Evolutionary conservation across 2,329 filamentous ascomycete species (phyloP), one percentile per base, ranked within the genome.

Genomic region (Tolypocladium pustulatum): DNA sequence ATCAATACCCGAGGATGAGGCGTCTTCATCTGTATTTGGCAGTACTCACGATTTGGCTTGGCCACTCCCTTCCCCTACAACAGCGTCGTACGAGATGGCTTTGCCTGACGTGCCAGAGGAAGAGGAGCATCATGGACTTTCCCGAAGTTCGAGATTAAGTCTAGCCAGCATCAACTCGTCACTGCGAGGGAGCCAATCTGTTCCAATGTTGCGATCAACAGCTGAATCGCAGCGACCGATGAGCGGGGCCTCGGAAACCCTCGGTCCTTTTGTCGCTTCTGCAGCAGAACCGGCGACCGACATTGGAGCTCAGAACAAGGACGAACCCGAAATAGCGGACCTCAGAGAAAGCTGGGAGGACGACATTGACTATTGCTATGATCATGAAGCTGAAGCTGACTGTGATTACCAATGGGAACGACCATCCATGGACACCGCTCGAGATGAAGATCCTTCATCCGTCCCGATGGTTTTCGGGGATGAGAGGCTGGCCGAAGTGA

Each of bases 281-380:
- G 72, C 71, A 20, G 66, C 67, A 8, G 9, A 17, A 40, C 15
- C 1, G 66, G 67, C 25, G 65, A 63, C 3, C 68, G 70, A 8
- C 15, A 61, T 62, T 9, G 63, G 62, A 3, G 64, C 58, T 17
- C 65, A 65, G 12, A 12, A 36, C 34, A 10, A 25, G 2, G 36
- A 25, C 20, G 41, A 55, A 27, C 17, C 41, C n/a, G 40, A 57
- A n/a, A 71, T 74, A 3, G 58, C 61, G 4, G 61, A 71, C n/a
- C 64, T 68, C 27, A 71, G 71, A 9, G 77, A 79, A 64, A 85
- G 75, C 63, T 88, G 85, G 85, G 85, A 88, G 65, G 84, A 86
- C 57, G 84, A 84, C 61, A 87, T 88, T 61, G 85, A 88, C 66
- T 88, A 87, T 69, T 87, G 83, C 66, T 88, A 88, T 65, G 84